Conservation (phyloP, 164 flowering plant genomes). For the Berberis vulgaris region DNA sequence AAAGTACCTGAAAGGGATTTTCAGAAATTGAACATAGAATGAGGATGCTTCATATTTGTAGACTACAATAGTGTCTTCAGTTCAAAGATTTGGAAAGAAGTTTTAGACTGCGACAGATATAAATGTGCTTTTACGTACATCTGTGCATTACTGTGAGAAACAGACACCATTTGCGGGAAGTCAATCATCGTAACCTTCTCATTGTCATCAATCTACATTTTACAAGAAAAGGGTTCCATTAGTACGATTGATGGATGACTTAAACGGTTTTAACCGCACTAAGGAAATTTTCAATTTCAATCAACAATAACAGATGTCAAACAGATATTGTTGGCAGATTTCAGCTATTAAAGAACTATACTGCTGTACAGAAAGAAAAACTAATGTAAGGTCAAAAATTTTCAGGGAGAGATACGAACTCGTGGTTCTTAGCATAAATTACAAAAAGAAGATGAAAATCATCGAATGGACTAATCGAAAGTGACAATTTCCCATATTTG, state of each 20-base stretch:
- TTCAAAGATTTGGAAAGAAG: not conserved
- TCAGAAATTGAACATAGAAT: not conserved
- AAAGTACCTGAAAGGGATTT: slow-evolving; percentile 56
- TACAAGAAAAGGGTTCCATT: slow-evolving; percentile 2
- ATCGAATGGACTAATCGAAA: no score
- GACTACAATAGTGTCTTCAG: no score
- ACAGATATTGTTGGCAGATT: no score
- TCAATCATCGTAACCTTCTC: slow-evolving; percentile 93
- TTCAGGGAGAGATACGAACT: no score
- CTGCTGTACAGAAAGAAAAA: no score
- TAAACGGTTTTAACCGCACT: not conserved
- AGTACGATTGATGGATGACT: not conserved
- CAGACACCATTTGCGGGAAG: slow-evolving; percentile 99
- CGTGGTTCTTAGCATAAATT: no score
- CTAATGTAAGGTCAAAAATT: no score
- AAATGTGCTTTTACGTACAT: slow-evolving; percentile 39
- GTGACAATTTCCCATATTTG: no score
- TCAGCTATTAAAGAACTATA: no score
- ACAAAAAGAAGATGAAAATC: no score
- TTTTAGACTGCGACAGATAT: not conserved
- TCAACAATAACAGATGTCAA: no score
- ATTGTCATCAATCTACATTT: slow-evolving; percentile 71
- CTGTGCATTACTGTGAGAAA: slow-evolving; percentile 82
- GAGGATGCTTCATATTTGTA: not conserved
- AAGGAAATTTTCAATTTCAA: not conserved